Conservation (phyloP, 148 eudicot species). For the Vaccinium myrtillus region DNA sequence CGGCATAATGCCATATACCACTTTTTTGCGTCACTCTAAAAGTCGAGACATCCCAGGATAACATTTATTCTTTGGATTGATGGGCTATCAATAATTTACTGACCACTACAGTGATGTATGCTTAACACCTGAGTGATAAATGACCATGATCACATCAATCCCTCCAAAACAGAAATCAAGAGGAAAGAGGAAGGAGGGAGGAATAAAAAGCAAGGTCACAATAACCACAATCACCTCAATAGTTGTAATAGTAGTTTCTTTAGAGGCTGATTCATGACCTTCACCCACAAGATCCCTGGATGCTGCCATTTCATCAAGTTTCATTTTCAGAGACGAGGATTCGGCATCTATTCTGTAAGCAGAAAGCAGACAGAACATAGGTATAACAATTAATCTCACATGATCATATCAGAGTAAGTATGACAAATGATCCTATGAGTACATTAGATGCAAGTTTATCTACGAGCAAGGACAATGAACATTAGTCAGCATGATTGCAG, state of each 20-base stretch:
- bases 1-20: not conserved
- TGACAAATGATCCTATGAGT: not conserved
- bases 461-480: not conserved
- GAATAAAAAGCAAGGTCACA: not conserved
- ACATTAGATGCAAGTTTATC: not conserved
- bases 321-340: slow-evolving; percentile 56
- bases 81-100: not conserved
- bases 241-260: slow-evolving; percentile 44
- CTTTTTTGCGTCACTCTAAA: not conserved
- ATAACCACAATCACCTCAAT: slow-evolving; percentile 59
- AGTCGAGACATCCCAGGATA: not conserved
- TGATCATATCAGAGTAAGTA: not conserved
- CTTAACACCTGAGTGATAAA: not conserved
- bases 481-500: not conserved
- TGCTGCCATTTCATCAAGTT: slow-evolving; percentile 57
- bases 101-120: not conserved
- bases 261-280: slow-evolving; percentile 37
- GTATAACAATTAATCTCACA: slow-evolving; percentile 2
- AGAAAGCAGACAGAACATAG: slow-evolving; percentile 18
- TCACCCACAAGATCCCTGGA: slow-evolving; percentile 38
- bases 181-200: not conserved
- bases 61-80: not conserved
- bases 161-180: slow-evolving; percentile 4
- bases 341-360: slow-evolving; percentile 77
- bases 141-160: slow-evolving; percentile 7